Evolutionary conservation across 2,329 filamentous ascomycete species (phyloP), one percentile per base, ranked within the genome.

Genomic region (Cordyceps cateniannulata): DNA sequence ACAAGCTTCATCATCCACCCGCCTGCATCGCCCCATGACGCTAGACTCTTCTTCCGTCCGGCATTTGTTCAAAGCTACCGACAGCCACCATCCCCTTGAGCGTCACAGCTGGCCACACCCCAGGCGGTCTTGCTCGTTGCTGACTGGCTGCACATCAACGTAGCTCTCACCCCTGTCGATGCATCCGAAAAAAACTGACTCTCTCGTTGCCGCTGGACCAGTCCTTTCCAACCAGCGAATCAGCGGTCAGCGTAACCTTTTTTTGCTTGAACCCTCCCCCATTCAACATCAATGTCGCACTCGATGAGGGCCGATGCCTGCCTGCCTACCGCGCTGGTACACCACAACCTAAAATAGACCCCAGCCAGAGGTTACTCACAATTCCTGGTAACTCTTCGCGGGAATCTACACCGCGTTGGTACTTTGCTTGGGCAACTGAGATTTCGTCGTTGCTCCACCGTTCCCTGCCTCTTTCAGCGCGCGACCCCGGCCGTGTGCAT

Each of bases 201-300:
- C 25, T 54, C 45, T 45, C 24, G 60, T 59, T 62, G 40, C 54
- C 60, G 60, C 60, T 54, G 59, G 54, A 24, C 60, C 54, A 52
- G 9, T 59, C 20, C 12, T 32, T 57, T 25, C 22, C 29, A 14
- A 22, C 8, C 35, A 27, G n/a, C 60, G 60, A 61, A 61, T 61
- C 60, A 61, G 60, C 32, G 27, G 35, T 48, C 48, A 40, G 45
- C 29, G 35, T 29, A 3, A 14, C 24, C 32, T 25, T 45, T 32
- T n/a, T 32, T 32, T 29, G 20, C 22, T 18, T 16, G 27, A 48
- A 27, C 40, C 54, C 42, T n/a, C n/a, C 40, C 54, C 47, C 16
- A 24, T 42, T 20, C 45, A 51, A 48, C 47, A 35, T 9, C 56
- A 45, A 32, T 22, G 56, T 59, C 44, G 24, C 35, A 52, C 38